These are phyloP conservation scores for Bipolaris sorokiniana DNA, from an alignment of 2,329 filamentous ascomycete genomes.

Conservation along the genomic window DNA sequence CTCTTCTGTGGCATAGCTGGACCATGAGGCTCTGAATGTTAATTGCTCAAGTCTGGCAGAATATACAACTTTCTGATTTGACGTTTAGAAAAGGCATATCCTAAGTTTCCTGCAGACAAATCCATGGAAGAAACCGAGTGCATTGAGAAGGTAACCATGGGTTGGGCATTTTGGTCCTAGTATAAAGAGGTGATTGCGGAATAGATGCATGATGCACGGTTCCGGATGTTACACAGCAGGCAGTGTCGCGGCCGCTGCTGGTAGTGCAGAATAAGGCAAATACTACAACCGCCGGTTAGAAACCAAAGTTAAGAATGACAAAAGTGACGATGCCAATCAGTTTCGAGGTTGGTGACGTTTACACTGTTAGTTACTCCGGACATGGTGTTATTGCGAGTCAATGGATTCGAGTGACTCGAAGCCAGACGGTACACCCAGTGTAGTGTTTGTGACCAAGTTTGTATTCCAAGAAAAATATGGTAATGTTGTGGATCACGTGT, in stretches of 20 bases:
- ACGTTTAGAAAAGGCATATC: no score
- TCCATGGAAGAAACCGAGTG: constrained; percentile 2
- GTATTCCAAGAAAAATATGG: background rate
- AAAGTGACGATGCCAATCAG: constrained; percentile 15
- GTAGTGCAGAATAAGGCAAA: constrained; percentile 23
- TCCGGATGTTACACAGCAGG: constrained; percentile 23
- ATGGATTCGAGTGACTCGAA: constrained; percentile 22
- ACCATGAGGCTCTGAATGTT: background rate
- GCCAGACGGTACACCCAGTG: background rate
- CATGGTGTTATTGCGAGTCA: constrained; percentile 27
- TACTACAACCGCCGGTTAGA: constrained; percentile 7
- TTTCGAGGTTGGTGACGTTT: constrained; percentile 9
- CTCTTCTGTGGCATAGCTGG: background rate
- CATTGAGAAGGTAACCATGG: constrained; percentile 14
- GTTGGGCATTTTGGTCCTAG: constrained; percentile 1
- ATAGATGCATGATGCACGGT: constrained; percentile 11
- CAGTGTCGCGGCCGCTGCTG: constrained; percentile 18
- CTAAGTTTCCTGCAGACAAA: background rate
- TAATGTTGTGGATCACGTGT: constrained; percentile 2
- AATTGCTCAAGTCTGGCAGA: background rate
- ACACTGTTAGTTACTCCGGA: constrained; percentile 11
- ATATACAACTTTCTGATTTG: no score
- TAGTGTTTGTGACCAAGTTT: constrained; percentile 11
- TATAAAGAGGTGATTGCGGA: constrained; percentile 12
- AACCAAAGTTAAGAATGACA: constrained; percentile 9